These are phyloP conservation scores for Collybia nuda DNA, from an alignment of 768 basidiomycete species.

Conservation along the genomic window DNA sequence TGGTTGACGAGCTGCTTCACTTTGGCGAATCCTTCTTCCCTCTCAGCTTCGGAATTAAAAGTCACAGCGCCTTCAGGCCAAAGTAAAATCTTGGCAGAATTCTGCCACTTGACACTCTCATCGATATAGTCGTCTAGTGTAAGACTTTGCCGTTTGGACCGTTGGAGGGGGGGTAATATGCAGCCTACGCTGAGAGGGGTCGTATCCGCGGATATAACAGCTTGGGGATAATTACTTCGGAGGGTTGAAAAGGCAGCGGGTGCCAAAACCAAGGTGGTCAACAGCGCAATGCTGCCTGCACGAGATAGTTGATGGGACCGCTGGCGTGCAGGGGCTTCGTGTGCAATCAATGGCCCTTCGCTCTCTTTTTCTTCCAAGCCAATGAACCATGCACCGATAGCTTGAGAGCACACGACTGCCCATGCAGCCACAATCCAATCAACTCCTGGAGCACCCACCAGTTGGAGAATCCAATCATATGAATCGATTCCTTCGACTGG, in stretches of 20 bases:
- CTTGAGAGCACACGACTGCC: slow-evolving; percentile 64
- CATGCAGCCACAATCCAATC: slow-evolving; percentile 80
- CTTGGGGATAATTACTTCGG: slow-evolving; percentile 36
- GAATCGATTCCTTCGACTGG: slow-evolving; percentile 50
- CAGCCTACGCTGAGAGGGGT: slow-evolving; percentile 69
- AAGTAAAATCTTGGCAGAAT: slow-evolving; percentile 54
- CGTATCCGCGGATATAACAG: slow-evolving; percentile 33
- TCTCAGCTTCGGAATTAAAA: slow-evolving; percentile 54
- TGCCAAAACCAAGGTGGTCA: slow-evolving; percentile 38
- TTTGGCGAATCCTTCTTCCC: slow-evolving; percentile 43
- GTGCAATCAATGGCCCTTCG: slow-evolving; percentile 12
- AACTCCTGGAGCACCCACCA: slow-evolving; percentile 56
- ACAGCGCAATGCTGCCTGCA: slow-evolving; percentile 26
- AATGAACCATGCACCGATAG: slow-evolving; percentile 58
- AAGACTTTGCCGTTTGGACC: slow-evolving; percentile 38
- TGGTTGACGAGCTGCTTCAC: slow-evolving; percentile 36
- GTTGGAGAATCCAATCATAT: slow-evolving; percentile 65
- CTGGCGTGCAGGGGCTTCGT: slow-evolving; percentile 11
- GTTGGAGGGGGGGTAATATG: slow-evolving; percentile 51
- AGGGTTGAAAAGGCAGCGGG: slow-evolving; percentile 61
- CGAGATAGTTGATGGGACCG: slow-evolving; percentile 12
- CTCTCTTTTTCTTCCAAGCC: slow-evolving; percentile 26
- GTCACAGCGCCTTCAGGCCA: slow-evolving; percentile 83
- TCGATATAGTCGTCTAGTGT: slow-evolving; percentile 60
- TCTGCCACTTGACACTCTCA: slow-evolving; percentile 49